phyloP scores from a whole-genome alignment of 495 filamentous ascomycete species.

The Lentithecium fluviatile region DNA sequence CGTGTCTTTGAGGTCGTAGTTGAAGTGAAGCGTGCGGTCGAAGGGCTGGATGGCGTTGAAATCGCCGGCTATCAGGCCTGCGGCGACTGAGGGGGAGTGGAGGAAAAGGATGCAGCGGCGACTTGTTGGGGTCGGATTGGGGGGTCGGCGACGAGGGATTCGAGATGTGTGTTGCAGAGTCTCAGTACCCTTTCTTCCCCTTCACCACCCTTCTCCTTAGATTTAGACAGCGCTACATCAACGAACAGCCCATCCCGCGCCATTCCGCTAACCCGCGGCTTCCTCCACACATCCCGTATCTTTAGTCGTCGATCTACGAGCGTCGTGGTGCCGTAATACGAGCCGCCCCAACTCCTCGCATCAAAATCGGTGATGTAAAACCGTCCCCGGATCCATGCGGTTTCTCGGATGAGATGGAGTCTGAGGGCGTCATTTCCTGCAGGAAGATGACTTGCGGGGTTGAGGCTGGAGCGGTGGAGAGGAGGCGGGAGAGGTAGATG shows the following conservation, averaged over 20 bases:
- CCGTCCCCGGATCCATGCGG: slow-evolving; percentile 46
- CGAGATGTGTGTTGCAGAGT: slow-evolving; percentile 56
- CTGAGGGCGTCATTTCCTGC: slow-evolving; percentile 50
- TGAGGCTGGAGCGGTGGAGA: slow-evolving; percentile 8
- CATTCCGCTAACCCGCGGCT: slow-evolving; percentile 48
- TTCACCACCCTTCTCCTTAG: too few relatives aligned
- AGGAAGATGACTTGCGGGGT: slow-evolving; percentile 49
- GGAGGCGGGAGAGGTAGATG: slow-evolving; percentile 42
- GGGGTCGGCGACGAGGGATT: slow-evolving; percentile 48
- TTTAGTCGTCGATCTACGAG: slow-evolving; percentile 49
- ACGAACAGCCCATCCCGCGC: slow-evolving; percentile 54
- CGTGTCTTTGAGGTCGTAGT: slow-evolving; percentile 52
- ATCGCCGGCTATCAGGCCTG: slow-evolving; percentile 50
- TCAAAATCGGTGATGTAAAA: slow-evolving; percentile 53
- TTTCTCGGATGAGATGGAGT: slow-evolving; percentile 46
- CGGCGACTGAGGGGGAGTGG: slow-evolving; percentile 35
- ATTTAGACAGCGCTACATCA: slow-evolving; percentile 48
- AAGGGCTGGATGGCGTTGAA: slow-evolving; percentile 57
- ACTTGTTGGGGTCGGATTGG: slow-evolving; percentile 50
- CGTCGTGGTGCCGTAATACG: slow-evolving; percentile 52
- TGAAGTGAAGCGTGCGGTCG: slow-evolving; percentile 49
- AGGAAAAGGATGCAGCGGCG: slow-evolving; percentile 45
- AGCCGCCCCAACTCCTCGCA: slow-evolving; percentile 37
- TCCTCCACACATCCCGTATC: slow-evolving; percentile 48
- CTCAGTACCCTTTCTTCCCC: slow-evolving; percentile 38